Conservation (phyloP, 306 rosid genomes). For the Gillenia trifoliata region DNA sequence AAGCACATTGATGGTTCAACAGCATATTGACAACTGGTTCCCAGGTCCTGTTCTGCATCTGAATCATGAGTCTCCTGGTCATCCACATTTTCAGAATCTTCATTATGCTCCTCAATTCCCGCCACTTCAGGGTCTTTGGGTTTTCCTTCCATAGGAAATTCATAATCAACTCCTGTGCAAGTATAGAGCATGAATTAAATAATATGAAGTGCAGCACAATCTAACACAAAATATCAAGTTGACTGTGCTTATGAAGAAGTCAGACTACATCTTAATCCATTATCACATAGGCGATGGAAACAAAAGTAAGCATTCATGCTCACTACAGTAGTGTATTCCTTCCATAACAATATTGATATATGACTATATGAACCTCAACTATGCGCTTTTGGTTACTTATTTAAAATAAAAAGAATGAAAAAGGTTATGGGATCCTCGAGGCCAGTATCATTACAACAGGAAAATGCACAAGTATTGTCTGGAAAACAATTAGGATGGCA, state of each 20-base stretch:
- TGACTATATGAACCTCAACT: neutral
- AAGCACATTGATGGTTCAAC: constrained; percentile 29
- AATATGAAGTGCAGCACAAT: neutral
- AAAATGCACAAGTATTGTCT: neutral
- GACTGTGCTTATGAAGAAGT: neutral
- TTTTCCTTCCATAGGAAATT: constrained; percentile 27
- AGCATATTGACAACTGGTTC: constrained; percentile 23
- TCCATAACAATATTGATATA: neutral
- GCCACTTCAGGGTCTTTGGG: constrained; percentile 18
- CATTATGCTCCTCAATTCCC: constrained; percentile 26
- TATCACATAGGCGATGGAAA: neutral
- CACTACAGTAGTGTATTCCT: neutral
- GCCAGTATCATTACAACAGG: neutral
- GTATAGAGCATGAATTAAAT: constrained; percentile 2
- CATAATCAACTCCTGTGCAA: constrained; percentile 37
- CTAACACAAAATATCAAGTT: neutral
- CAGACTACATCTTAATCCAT: neutral
- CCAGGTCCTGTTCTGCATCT: constrained; percentile 42
- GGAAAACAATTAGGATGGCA: neutral
- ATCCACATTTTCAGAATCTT: constrained; percentile 47
- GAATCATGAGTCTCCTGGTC: constrained; percentile 33
- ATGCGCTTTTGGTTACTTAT: neutral
- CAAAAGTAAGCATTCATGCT: neutral
- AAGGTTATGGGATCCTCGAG: neutral
- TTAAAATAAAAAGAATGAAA: neutral